Percentiles rank a stretch among this genome's conserved stretches.
These are phyloP conservation scores for Paecilomyces fulvus DNA, from an alignment of 2,329 filamentous ascomycete genomes.

Conservation along the genomic window DNA sequence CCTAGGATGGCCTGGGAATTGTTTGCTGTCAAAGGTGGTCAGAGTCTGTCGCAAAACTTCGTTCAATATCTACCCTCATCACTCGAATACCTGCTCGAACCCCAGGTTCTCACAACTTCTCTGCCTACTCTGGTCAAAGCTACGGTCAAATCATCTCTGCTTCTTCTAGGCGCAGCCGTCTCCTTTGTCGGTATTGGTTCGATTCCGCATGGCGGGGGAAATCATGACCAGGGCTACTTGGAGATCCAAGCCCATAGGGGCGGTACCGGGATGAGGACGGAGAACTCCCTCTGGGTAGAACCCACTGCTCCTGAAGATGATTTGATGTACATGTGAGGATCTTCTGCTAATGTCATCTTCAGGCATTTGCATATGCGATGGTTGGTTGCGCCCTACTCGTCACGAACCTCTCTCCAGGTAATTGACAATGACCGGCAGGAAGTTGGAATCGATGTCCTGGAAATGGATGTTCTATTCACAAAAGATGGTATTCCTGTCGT, in stretches of 20 bases:
- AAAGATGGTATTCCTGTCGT: neutral
- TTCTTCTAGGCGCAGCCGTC: neutral
- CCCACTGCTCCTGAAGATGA: neutral
- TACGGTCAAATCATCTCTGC: neutral
- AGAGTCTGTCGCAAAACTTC: neutral
- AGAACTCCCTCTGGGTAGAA: neutral
- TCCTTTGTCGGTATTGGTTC: neutral
- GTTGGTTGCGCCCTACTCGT: neutral
- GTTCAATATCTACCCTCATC: neutral
- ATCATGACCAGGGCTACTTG: neutral
- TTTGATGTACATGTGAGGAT: neutral
- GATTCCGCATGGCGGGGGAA: neutral
- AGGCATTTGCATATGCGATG: conserved; percentile 1
- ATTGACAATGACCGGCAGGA: neutral
- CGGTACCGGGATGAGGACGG: neutral
- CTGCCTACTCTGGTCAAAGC: neutral
- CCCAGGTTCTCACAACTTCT: neutral
- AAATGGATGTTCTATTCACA: neutral
- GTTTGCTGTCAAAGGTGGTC: neutral
- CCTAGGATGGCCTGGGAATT: neutral
- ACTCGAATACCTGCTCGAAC: neutral
- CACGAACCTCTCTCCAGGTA: neutral
- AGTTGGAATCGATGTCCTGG: neutral
- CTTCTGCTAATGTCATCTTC: neutral
- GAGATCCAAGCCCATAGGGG: neutral